Evolutionary conservation across 179 eudicot genomes (phyloP).

Genomic region (Actinidia polygama): DNA sequence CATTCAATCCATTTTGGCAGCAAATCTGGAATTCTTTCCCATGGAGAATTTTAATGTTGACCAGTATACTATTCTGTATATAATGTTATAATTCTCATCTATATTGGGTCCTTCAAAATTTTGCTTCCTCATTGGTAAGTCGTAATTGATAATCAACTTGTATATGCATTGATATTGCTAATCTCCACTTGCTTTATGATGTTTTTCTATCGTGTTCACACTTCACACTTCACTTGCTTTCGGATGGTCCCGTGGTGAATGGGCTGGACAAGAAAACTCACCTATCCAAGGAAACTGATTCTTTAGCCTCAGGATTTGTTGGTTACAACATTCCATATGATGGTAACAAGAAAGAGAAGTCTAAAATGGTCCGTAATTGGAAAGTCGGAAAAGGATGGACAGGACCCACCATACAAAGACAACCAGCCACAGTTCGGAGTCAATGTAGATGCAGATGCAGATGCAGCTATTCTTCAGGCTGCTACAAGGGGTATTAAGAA

Average conservation of each 20-base stretch:
- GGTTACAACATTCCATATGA: slow-evolving; percentile 52
- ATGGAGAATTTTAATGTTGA: neutral
- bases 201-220: slow-evolving; percentile 32
- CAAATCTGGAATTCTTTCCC: neutral
- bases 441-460: slow-evolving; percentile 69
- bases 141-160: neutral
- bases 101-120: neutral
- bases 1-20: neutral
- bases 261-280: slow-evolving; percentile 42
- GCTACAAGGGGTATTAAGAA: slow-evolving; percentile 84
- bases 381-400: slow-evolving; percentile 74
- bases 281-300: slow-evolving; percentile 36
- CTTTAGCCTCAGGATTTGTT: slow-evolving; percentile 34
- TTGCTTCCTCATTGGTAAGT: neutral
- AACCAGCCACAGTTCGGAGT: slow-evolving; percentile 50
- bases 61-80: neutral
- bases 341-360: slow-evolving; percentile 83
- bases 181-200: neutral
- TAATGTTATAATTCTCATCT: neutral
- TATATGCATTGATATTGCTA: neutral
- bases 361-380: slow-evolving; percentile 86
- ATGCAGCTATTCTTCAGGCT: slow-evolving; percentile 97
- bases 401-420: slow-evolving; percentile 54
- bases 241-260: slow-evolving; percentile 38
- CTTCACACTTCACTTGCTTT: slow-evolving; percentile 53